Evolutionary conservation across 768 basidiomycete genomes (phyloP), one percentile per base, ranked within the genome.

Genomic region (Boletus edulis): DNA sequence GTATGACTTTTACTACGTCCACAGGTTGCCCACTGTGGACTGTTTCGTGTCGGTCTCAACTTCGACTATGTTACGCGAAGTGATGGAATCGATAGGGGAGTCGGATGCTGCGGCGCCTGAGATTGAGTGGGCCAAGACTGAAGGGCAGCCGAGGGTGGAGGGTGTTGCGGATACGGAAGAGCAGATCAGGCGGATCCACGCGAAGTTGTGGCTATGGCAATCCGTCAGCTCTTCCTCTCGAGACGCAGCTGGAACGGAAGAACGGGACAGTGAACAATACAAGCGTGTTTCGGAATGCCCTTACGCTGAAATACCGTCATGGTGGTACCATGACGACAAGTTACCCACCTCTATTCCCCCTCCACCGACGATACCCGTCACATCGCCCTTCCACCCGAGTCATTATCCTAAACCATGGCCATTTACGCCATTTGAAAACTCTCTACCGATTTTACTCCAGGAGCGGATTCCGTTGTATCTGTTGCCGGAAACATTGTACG

Each of bases 371-470:
- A 52, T 62, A 27, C 55, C 64, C 2, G 10, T 56, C 37, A 55
- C 62, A 0, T 67, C 64, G 2, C 65, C 64, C 4, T 78, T 76
- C 54, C 59, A 73, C 51, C 61, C 64, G 0, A 60, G 62, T 9
- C 66, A 71, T 39, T 78, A 80, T 48, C 75, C 77, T 8, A 52
- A 63, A 15, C 73, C 73, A 17, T 77, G 77, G 75, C 76, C 78
- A 4, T 51, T 74, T 5, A 60, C 64, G 2, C 79, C 79, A 0
- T 80, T 78, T 27, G 35, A 49, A 17, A 32, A 46, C 3, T 58
- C 57, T 24, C 31, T 54, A 8, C 62, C 71, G 37, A 5, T 60
- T 17, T 40, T 49, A 13, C 71, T 78, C 24, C 70, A 75, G 54
- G 64, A 73, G 4, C 67, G 66, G 5, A 60, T 78, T 32, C 70